Conservation (phyloP, 2,329 filamentous ascomycete genomes). For the Cladosporium sp. region DNA sequence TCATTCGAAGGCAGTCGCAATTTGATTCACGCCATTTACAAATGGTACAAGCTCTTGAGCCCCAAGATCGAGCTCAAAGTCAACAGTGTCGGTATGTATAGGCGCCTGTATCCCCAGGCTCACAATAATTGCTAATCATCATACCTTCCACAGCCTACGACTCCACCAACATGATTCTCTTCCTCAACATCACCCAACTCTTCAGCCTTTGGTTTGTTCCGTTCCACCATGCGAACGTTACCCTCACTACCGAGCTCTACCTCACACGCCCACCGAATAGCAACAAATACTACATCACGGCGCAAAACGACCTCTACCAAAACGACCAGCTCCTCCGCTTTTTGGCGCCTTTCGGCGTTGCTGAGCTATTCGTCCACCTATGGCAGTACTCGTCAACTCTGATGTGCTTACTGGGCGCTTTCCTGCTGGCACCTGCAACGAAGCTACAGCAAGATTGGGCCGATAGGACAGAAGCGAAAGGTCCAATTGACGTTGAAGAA, state of each 20-base stretch:
- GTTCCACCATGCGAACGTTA: slow-evolving; percentile 61
- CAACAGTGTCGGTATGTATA: slow-evolving; percentile 58
- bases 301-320: slow-evolving; percentile 82
- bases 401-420: slow-evolving; percentile 62
- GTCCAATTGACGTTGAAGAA: not conserved
- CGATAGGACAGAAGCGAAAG: slow-evolving; percentile 11
- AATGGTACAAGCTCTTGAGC: slow-evolving; percentile 82
- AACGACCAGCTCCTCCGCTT: slow-evolving; percentile 74
- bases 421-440: slow-evolving; percentile 52
- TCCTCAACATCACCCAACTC: slow-evolving; percentile 70
- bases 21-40: slow-evolving; percentile 69
- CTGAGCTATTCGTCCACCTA: slow-evolving; percentile 50
- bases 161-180: slow-evolving; percentile 64
- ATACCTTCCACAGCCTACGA: slow-evolving; percentile 62
- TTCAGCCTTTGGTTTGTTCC: slow-evolving; percentile 79
- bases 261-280: slow-evolving; percentile 29
- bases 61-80: slow-evolving; percentile 69
- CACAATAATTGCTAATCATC: not conserved
- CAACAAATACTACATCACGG: slow-evolving; percentile 67
- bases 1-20: slow-evolving; percentile 63
- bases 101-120: not conserved
- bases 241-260: slow-evolving; percentile 36
- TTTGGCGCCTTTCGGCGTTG: slow-evolving; percentile 58
- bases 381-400: slow-evolving; percentile 67
- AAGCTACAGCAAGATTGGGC: slow-evolving; percentile 46